These are phyloP conservation scores for Hemisphaericaspora subhashii DNA, from an alignment of 1,139 yeast genomes.

Conservation along the genomic window DNA sequence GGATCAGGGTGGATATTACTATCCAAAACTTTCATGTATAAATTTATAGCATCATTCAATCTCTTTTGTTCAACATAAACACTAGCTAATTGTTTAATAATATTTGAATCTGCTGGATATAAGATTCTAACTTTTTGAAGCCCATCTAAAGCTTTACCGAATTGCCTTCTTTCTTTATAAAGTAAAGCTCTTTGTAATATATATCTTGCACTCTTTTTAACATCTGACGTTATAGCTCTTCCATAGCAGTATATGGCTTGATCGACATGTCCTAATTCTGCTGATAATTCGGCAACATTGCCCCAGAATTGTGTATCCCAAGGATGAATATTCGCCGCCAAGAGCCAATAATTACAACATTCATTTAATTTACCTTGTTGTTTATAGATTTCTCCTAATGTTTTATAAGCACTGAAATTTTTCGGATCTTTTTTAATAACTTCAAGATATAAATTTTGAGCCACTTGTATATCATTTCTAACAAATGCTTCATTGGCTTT, in stretches of 20 bases:
- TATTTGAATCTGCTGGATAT: slow-evolving; percentile 61
- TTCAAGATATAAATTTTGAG: slow-evolving; percentile 65
- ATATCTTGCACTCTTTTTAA: slow-evolving; percentile 51
- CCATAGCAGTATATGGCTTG: slow-evolving; percentile 86
- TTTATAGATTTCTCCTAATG: slow-evolving; percentile 81
- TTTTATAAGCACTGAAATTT: slow-evolving; percentile 80
- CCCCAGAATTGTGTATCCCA: slow-evolving; percentile 84
- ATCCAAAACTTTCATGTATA: slow-evolving; percentile 68
- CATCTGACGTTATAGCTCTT: slow-evolving; percentile 64
- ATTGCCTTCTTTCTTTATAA: slow-evolving; percentile 63
- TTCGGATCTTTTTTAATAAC: slow-evolving; percentile 76
- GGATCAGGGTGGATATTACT: slow-evolving; percentile 45
- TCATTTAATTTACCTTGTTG: slow-evolving; percentile 65
- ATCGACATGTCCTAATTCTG: slow-evolving; percentile 66
- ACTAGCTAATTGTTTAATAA: slow-evolving; percentile 73
- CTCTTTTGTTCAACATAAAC: slow-evolving; percentile 75
- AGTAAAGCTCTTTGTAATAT: slow-evolving; percentile 63
- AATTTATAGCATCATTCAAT: slow-evolving; percentile 74
- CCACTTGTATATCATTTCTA: slow-evolving; percentile 59
- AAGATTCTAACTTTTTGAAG: slow-evolving; percentile 60
- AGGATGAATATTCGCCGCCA: slow-evolving; percentile 81
- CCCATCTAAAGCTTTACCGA: slow-evolving; percentile 73
- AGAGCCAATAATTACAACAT: slow-evolving; percentile 78
- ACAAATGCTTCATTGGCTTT: slow-evolving; percentile 83
- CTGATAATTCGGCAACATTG: slow-evolving; percentile 74